These are phyloP conservation scores for Rhizopogon salebrosus DNA, from an alignment of 768 basidiomycete species.

Conservation along the genomic window DNA sequence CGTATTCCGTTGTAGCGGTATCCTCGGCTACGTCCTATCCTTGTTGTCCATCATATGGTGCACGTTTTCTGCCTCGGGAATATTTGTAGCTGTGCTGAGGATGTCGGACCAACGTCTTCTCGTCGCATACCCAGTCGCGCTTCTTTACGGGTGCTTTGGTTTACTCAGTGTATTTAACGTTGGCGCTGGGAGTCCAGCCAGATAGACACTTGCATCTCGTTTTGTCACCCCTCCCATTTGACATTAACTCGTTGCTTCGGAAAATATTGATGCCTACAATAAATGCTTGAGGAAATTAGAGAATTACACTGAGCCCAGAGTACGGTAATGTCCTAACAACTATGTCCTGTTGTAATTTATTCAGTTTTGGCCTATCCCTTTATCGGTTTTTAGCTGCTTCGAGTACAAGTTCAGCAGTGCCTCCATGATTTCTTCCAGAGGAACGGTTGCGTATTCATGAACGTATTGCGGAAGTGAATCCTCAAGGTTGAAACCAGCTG, in stretches of 20 bases:
- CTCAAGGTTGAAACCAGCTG: conserved; percentile 76
- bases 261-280: conserved; percentile 4
- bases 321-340: not conserved
- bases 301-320: not conserved
- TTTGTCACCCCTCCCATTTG: conserved; percentile 1
- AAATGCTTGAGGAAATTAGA: not conserved
- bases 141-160: conserved; percentile 93
- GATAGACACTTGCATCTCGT: conserved; percentile 16
- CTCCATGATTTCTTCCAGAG: conserved; percentile 83
- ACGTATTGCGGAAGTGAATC: conserved; percentile 85
- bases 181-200: conserved; percentile 29
- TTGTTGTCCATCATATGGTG: conserved; percentile 89
- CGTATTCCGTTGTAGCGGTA: conserved; percentile 44
- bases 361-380: conserved; percentile 13
- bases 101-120: conserved; percentile 95
- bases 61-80: conserved; percentile 91
- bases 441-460: conserved; percentile 79
- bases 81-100: conserved; percentile 90
- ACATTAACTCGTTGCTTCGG: not conserved
- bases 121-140: conserved; percentile 93
- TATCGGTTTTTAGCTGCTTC: conserved; percentile 50
- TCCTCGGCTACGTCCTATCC: conserved; percentile 82
- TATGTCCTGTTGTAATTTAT: conserved; percentile 1
- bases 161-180: conserved; percentile 86
- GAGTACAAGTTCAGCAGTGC: conserved; percentile 72